Conservation (phyloP, 257 asterid species). For the Cinchona pubescens region DNA sequence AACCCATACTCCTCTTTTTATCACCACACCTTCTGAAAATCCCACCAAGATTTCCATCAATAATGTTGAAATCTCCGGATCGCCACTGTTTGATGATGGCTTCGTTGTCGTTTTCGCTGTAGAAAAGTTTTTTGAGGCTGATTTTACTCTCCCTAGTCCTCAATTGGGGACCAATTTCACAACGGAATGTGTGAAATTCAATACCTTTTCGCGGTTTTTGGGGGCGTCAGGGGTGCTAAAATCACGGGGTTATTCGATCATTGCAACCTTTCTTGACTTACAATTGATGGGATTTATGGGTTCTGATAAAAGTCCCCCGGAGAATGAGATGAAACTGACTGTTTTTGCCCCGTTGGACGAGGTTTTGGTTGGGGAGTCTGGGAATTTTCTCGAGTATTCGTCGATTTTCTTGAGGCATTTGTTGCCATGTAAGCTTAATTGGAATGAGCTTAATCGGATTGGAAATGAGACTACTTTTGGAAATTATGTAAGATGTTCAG, state of each 20-base stretch:
- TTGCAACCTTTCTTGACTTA: constrained; percentile 68
- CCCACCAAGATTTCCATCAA: constrained; percentile 40
- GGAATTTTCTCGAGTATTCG: constrained; percentile 41
- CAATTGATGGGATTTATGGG: constrained; percentile 55
- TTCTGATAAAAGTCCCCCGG: neutral
- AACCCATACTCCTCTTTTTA: constrained; percentile 39
- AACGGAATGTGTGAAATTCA: constrained; percentile 35
- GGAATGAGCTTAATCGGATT: constrained; percentile 46
- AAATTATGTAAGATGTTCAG: constrained; percentile 32
- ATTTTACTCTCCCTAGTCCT: constrained; percentile 31
- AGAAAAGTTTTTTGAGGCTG: constrained; percentile 45
- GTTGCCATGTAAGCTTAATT: constrained; percentile 52
- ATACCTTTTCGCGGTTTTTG: constrained; percentile 31
- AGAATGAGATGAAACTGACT: constrained; percentile 39
- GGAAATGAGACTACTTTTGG: constrained; percentile 43
- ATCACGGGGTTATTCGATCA: constrained; percentile 60
- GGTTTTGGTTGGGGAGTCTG: constrained; percentile 41
- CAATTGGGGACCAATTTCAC: neutral
- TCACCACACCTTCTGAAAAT: constrained; percentile 37
- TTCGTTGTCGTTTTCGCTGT: constrained; percentile 49
- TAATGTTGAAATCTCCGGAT: constrained; percentile 32
- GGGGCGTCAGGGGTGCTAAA: constrained; percentile 52
- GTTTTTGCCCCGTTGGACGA: constrained; percentile 68
- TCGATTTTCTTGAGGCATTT: constrained; percentile 64
- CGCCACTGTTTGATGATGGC: constrained; percentile 72